A percentile compares a stretch with the other conserved stretches of the same genome.
Conservation (phyloP, 2,329 filamentous ascomycete genomes). For the Ramularia endophylla region DNA sequence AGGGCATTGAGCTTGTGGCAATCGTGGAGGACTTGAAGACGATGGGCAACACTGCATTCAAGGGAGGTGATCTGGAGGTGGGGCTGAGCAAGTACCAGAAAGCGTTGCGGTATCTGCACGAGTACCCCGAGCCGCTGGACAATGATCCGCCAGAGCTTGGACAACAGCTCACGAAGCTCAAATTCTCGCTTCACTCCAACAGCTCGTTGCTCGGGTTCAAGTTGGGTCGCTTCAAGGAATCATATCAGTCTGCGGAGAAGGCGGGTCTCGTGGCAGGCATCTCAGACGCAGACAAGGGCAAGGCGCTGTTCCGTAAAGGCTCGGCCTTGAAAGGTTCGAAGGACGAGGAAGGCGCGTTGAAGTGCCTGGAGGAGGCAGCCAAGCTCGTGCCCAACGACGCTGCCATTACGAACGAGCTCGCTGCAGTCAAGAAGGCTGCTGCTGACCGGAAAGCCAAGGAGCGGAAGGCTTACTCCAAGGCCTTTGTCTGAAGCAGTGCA, state of each 20-base stretch:
- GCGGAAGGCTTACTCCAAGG: slow-evolving; percentile 88
- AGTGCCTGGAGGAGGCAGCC: slow-evolving; percentile 39
- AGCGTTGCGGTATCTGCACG: slow-evolving; percentile 79
- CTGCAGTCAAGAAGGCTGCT: slow-evolving; percentile 69
- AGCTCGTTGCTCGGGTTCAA: slow-evolving; percentile 81
- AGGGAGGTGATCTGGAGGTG: slow-evolving; percentile 61
- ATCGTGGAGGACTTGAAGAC: slow-evolving; percentile 84
- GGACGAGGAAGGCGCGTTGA: slow-evolving; percentile 70
- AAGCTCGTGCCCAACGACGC: slow-evolving; percentile 60
- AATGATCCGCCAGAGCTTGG: slow-evolving; percentile 64
- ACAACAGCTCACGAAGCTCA: slow-evolving; percentile 62
- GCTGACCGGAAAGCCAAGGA: slow-evolving; percentile 74
- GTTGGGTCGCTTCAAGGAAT: slow-evolving; percentile 65
- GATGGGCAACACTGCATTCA: slow-evolving; percentile 90
- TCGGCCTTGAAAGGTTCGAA: slow-evolving; percentile 69
- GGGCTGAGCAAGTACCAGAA: slow-evolving; percentile 94
- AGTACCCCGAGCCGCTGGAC: slow-evolving; percentile 66
- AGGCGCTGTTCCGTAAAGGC: slow-evolving; percentile 80
- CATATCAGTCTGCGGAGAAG: slow-evolving; percentile 61
- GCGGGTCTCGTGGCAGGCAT: slow-evolving; percentile 63
- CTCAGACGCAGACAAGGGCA: slow-evolving; percentile 73
- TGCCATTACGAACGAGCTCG: slow-evolving; percentile 68
- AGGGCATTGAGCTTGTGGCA: slow-evolving; percentile 63
- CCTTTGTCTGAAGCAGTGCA: slow-evolving; percentile 57
- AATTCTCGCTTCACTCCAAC: slow-evolving; percentile 85